Base-by-base conservation (phyloP, 2,329 filamentous ascomycete genomes). In the Byssothecium circinans region DNA sequence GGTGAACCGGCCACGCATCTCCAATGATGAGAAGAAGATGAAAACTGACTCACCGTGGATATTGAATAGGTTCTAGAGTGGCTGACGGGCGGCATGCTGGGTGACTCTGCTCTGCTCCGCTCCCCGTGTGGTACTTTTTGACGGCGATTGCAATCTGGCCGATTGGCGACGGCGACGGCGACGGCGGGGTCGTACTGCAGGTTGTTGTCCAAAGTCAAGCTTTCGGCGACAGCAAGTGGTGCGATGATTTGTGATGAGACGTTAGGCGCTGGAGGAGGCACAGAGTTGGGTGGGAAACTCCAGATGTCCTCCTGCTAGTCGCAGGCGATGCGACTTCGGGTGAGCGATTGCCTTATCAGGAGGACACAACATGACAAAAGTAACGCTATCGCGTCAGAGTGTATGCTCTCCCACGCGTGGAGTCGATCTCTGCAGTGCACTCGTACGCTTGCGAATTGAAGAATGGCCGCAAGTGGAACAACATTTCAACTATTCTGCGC, bases 31-130 rank as follows among this genome's bases (percentile, higher is more conserved):
- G 20, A 20, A 8, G 10, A 37, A 32, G 4, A 37, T 14, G 17
- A 22, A 37, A 20, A n/a, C 10, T 37, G 46, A 65, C 68, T 66
- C 57, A 70, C 68, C 47, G 62, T 67, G 6, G 64, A 68, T 19
- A 70, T 69, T 14, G 65, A 68, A 49, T 70, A 70, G 46, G 65
- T 70, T 45, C 67, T 22, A 8, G 36, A 39, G n/a, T 39, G 36
- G 11, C 36, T 60, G 42, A 62, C 54, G 34, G 62, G 61, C 41
- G 61, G 51, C 62, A 67, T 68, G 17, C 11, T 41, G 32, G 11
- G 15, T 15, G 30, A n/a, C n/a, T n/a, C n/a, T n/a, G n/a, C n/a
- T n/a, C n/a, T n/a, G n/a, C n/a, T n/a, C n/a, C n/a, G n/a, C n/a
- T n/a, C n/a, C n/a, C n/a, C n/a, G n/a, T n/a, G n/a, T n/a, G n/a